Evolutionary conservation across 2,329 filamentous ascomycete genomes (phyloP).

Genomic region (Alternaria alternata): DNA sequence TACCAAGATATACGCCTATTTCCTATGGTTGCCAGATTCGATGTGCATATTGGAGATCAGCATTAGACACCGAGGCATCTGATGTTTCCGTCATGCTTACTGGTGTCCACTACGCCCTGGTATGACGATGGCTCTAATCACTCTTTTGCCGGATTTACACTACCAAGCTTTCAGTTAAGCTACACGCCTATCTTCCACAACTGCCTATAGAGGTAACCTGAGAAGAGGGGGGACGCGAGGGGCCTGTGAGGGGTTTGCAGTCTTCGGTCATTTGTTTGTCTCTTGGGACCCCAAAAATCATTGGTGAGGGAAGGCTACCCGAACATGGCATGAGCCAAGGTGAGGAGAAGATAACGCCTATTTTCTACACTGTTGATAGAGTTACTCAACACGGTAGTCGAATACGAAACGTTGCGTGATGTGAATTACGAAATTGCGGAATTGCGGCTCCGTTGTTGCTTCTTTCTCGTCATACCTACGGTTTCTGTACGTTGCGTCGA

Average conservation of each 20-base stretch:
- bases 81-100: not conserved
- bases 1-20: not conserved
- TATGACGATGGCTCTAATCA: not conserved
- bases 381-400: conserved; percentile 16
- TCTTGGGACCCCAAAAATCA: not conserved
- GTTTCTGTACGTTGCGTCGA: not conserved
- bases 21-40: not conserved
- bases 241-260: not conserved
- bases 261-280: conserved; percentile 1
- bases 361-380: conserved; percentile 8
- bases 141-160: not conserved
- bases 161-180: conserved; percentile 6
- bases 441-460: not conserved
- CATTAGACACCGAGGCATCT: not conserved
- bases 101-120: not conserved
- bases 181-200: conserved; percentile 8
- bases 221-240: not conserved
- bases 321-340: not conserved
- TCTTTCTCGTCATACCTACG: not conserved
- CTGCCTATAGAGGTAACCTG: not conserved
- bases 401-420: not conserved
- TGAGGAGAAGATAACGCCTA: conserved; percentile 16
- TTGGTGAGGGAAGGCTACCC: conserved; percentile 1
- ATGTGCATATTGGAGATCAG: not conserved
- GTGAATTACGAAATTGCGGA: not conserved